Conservation (phyloP, 2,329 filamentous ascomycete genomes). For the Furcasterigmium furcatum region DNA sequence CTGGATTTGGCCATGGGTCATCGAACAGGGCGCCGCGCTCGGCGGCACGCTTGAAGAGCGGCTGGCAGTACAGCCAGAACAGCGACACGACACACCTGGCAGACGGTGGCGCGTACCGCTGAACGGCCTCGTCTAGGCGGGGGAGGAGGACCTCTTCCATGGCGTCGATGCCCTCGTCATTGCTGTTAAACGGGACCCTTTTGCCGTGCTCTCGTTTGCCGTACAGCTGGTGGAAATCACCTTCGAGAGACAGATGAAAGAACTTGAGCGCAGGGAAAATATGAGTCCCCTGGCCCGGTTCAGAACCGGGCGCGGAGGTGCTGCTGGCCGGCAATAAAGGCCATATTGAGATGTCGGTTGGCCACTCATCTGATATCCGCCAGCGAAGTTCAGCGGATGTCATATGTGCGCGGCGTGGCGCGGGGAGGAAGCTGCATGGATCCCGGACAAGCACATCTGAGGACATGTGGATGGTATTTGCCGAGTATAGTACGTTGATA, state of each 20-base stretch:
- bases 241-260: background rate
- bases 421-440: slow-evolving; percentile 12
- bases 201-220: background rate
- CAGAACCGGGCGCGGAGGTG: too few species aligned
- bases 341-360: background rate
- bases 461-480: slow-evolving; percentile 22
- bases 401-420: slow-evolving; percentile 16
- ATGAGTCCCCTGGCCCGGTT: too few species aligned
- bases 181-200: background rate
- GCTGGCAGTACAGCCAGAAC: background rate
- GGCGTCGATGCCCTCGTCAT: background rate
- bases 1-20: background rate
- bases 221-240: background rate
- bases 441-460: slow-evolving; percentile 14
- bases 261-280: background rate
- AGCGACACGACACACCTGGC: background rate
- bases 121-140: background rate
- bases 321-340: background rate
- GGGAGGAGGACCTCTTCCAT: background rate
- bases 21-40: background rate
- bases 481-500: slow-evolving; percentile 19
- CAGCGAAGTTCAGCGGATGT: slow-evolving; percentile 18
- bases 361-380: slow-evolving; percentile 3
- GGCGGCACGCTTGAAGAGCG: background rate
- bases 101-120: background rate